These are phyloP conservation scores for Guyanaporus albipodus DNA, from an alignment of 768 basidiomycete species.

Conservation along the genomic window DNA sequence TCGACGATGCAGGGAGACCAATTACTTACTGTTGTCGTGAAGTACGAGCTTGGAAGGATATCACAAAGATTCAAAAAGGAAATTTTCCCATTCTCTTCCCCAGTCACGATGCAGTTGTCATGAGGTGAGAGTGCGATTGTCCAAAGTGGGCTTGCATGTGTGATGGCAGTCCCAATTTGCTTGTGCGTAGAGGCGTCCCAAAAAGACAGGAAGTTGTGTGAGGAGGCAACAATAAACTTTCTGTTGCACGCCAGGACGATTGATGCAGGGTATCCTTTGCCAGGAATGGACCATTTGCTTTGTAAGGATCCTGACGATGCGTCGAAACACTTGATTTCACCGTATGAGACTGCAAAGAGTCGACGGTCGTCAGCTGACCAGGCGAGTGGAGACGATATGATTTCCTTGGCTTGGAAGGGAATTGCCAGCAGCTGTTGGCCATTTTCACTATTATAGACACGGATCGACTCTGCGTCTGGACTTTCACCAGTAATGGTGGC, in stretches of 20 bases:
- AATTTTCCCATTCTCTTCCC: neutral
- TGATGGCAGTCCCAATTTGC: neutral
- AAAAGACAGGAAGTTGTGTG: neutral
- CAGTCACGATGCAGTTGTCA: slow-evolving; percentile 1
- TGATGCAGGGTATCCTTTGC: neutral
- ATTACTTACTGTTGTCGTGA: neutral
- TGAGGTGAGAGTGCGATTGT: neutral
- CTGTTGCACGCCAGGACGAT: neutral
- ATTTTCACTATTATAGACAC: neutral
- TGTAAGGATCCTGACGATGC: neutral
- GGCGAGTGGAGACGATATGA: neutral
- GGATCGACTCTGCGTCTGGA: neutral
- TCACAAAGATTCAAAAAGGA: neutral
- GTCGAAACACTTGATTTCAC: slow-evolving; percentile 1
- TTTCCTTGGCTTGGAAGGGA: neutral
- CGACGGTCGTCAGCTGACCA: neutral
- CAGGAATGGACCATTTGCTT: neutral
- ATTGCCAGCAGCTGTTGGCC: neutral
- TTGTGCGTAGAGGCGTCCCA: neutral
- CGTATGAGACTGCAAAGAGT: neutral
- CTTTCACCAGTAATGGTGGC: neutral
- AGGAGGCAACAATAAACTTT: neutral
- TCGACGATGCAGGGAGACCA: neutral
- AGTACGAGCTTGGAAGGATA: neutral
- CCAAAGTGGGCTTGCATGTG: neutral